These are phyloP conservation scores for Arachnopeziza araneosa DNA, from an alignment of 2,329 filamentous ascomycete genomes.

Conservation along the genomic window DNA sequence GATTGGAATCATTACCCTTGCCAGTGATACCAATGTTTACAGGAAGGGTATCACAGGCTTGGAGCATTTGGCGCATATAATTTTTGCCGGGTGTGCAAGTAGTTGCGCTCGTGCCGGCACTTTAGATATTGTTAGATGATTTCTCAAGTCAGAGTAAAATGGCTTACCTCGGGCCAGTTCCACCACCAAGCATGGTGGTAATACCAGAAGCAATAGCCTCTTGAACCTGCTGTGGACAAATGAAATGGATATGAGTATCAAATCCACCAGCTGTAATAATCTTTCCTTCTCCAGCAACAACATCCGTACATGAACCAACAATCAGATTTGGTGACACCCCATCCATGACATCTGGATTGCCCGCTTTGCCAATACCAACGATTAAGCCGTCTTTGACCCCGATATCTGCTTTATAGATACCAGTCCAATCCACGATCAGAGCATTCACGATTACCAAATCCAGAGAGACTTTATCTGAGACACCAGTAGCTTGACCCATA, in stretches of 20 bases:
- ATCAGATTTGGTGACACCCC: conserved; percentile 74
- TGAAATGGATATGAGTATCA: conserved; percentile 89
- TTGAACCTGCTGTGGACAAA: conserved; percentile 85
- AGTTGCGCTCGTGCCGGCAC: conserved; percentile 83
- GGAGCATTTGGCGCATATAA: conserved; percentile 83
- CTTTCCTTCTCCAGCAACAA: conserved; percentile 83
- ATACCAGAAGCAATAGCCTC: conserved; percentile 82
- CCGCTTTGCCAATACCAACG: conserved; percentile 85
- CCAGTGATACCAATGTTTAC: conserved; percentile 88
- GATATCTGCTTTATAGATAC: conserved; percentile 96
- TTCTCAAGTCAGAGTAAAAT: conserved; percentile 3
- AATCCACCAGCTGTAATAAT: conserved; percentile 89
- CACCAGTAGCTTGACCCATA: conserved; percentile 87
- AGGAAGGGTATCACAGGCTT: conserved; percentile 75
- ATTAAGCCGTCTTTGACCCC: conserved; percentile 86
- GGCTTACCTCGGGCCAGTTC: conserved; percentile 74
- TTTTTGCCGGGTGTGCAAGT: conserved; percentile 86
- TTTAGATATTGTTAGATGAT: conserved; percentile 27
- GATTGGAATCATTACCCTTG: conserved; percentile 82
- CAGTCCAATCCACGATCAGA: conserved; percentile 82
- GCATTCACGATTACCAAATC: conserved; percentile 89
- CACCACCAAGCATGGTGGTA: conserved; percentile 86
- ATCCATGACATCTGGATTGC: conserved; percentile 96
- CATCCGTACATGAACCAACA: conserved; percentile 83
- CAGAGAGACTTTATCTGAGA: conserved; percentile 64